Conservation (phyloP, 306 rosid genomes). For the Calophaca sinica region DNA sequence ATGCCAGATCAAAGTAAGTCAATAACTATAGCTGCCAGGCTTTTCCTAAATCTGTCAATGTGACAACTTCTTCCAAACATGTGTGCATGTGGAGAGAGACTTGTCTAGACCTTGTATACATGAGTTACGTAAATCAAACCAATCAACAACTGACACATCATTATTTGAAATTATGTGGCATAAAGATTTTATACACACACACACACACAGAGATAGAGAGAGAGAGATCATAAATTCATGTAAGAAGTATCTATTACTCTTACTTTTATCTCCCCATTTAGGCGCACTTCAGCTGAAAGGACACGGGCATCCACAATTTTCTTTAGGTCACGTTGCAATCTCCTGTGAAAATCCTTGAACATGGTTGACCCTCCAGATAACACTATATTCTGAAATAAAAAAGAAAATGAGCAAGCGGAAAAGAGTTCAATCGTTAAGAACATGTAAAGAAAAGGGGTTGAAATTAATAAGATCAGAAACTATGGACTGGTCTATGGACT, state of each 20-base stretch:
- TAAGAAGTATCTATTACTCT: constrained; percentile 25
- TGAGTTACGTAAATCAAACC: neutral
- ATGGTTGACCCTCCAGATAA: constrained; percentile 98
- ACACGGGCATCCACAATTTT: constrained; percentile 94
- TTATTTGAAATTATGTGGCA: neutral
- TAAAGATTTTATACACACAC: neutral
- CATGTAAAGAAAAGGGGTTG: constrained; percentile 17
- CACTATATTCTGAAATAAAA: constrained; percentile 80
- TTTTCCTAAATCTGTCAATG: neutral
- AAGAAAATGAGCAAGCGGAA: constrained; percentile 16
- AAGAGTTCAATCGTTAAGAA: constrained; percentile 11
- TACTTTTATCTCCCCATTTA: constrained; percentile 83
- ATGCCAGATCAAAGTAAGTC: constrained; percentile 6
- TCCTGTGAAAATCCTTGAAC: constrained; percentile 98
- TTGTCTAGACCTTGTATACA: neutral
- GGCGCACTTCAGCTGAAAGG: constrained; percentile 84
- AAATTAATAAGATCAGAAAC: constrained; percentile 7
- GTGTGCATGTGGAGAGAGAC: neutral
- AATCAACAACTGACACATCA: constrained; percentile 12
- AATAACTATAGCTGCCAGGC: constrained; percentile 26
- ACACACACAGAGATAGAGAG: no score
- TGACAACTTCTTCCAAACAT: constrained; percentile 20
- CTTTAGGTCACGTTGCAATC: constrained; percentile 95
- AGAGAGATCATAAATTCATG: no score
- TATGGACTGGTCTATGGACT: constrained; percentile 13